Base-by-base conservation (phyloP, 1,284 basidiomycete genomes). In the Trichosporon sp. region DNA sequence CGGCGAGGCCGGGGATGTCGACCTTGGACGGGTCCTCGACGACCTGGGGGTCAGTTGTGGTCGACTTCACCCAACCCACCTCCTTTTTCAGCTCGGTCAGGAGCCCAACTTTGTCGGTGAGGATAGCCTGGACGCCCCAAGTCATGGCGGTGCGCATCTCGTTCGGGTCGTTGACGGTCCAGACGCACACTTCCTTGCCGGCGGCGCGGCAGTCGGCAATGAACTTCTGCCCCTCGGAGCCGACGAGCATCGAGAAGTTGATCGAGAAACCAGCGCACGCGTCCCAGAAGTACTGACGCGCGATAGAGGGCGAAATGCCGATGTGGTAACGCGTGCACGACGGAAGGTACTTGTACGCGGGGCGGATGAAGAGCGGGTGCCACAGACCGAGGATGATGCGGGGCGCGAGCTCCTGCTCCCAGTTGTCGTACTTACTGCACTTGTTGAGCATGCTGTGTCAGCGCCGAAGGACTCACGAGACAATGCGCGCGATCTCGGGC, bases 61-160 rank as follows among this genome's bases (percentile, higher is more conserved):
- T n/a, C n/a, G n/a, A n/a, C n/a, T n/a, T n/a, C n/a, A n/a, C n/a
- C n/a, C n/a, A n/a, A n/a, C n/a, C n/a, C 73, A 82, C 83, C 77
- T 82, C 79, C 26, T 80, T 76, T 68, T 79, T 76, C 3, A 83
- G 74, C n/a, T 73, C 68, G 7, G 80, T 75, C 32, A 80, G 80
- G 7, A 68, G 75, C 12, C 75, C 82, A 14, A 83, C 82, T 35
- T 84, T 80, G 78, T 99, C 96, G 3, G 96, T 99, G 73, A 99
- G 87, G 76, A 99, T 92, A 16, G 91, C 96, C 78, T 94, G 90
- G 46, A 93, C 92, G 71, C 90, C 93, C 96, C 94, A 97, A 71
- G 92, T 86, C 40, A 93, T 91, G 67, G 93, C 81, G 87, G 96
- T 92, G 86, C 94, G 92, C 96, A 99, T 98, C 81, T 96, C 91